phyloP scores from a whole-genome alignment of 1,139 yeast genomes.

The Yamadazyma triangularis region DNA sequence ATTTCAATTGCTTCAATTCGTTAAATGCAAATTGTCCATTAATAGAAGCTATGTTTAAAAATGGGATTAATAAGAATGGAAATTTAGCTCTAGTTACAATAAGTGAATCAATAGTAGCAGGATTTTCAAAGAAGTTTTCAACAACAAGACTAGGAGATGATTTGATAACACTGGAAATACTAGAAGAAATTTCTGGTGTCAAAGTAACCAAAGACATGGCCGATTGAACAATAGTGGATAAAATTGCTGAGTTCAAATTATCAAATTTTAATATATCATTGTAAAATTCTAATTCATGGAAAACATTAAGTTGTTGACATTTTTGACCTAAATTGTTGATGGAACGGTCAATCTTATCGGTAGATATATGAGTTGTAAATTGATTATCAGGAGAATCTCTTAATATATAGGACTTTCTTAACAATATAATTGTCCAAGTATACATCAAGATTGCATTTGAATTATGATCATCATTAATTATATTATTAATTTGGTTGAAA shows the following conservation, averaged over 20 bases:
- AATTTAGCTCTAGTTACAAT: constrained; percentile 65
- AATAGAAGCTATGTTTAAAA: constrained; percentile 55
- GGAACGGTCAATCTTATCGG: constrained; percentile 12
- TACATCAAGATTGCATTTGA: constrained; percentile 51
- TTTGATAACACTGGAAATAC: constrained; percentile 47
- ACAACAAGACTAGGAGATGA: constrained; percentile 55
- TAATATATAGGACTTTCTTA: constrained; percentile 48
- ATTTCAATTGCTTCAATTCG: constrained; percentile 54
- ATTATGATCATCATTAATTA: constrained; percentile 24
- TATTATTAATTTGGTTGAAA: constrained; percentile 36
- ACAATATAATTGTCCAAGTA: constrained; percentile 68
- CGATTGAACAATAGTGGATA: constrained; percentile 56
- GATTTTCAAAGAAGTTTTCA: constrained; percentile 54
- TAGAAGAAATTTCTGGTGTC: constrained; percentile 49
- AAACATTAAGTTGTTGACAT: constrained; percentile 46
- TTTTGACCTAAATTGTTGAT: constrained; percentile 36
- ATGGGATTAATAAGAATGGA: constrained; percentile 65
- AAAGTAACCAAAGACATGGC: constrained; percentile 61
- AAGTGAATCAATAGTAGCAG: constrained; percentile 51
- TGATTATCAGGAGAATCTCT: constrained; percentile 26
- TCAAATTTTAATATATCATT: constrained; percentile 48
- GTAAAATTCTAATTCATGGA: constrained; percentile 37
- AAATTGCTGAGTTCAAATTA: constrained; percentile 50
- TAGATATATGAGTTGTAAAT: constrained; percentile 11
- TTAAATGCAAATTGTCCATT: constrained; percentile 65